Evolutionary conservation across 208 protist species (phyloP).

Genomic region (Crithidia mellificae): DNA sequence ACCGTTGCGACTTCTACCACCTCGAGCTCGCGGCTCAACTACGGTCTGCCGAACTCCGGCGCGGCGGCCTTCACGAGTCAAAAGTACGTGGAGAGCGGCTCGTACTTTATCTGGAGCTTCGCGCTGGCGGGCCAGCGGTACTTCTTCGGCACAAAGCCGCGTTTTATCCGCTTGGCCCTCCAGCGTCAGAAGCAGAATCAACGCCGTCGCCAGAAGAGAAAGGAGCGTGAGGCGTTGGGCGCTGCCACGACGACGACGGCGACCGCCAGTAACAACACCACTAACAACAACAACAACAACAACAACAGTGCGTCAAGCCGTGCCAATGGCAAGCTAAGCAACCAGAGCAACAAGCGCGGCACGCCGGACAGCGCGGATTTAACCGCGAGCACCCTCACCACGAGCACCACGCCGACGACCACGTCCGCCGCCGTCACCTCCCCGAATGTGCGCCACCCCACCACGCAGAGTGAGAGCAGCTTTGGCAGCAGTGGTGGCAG

Average conservation of each 20-base stretch:
- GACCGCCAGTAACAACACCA: not conserved
- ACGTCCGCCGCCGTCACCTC: too few relatives aligned
- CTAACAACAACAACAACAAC: not conserved
- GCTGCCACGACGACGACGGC: not conserved
- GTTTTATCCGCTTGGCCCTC: conserved; percentile 33
- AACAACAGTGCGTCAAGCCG: too few relatives aligned
- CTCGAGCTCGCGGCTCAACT: not conserved
- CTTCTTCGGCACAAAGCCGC: conserved; percentile 52
- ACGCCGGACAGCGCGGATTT: not conserved
- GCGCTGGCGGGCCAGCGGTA: conserved; percentile 35
- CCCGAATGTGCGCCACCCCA: not conserved
- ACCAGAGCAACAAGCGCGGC: not conserved
- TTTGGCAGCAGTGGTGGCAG: not conserved
- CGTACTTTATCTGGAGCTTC: conserved; percentile 59
- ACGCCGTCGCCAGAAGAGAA: conserved; percentile 19
- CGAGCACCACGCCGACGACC: not conserved
- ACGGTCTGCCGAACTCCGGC: not conserved
- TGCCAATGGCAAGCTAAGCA: not conserved
- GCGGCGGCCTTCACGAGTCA: conserved; percentile 1
- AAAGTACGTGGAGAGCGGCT: conserved; percentile 34
- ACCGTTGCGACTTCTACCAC: not conserved
- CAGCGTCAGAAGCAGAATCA: conserved; percentile 28
- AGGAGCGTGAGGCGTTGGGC: not conserved
- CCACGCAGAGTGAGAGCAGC: not conserved
- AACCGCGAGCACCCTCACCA: not conserved